phyloP scores from a whole-genome alignment of 2,329 filamentous ascomycete genomes.

The Aciculosporium take region DNA sequence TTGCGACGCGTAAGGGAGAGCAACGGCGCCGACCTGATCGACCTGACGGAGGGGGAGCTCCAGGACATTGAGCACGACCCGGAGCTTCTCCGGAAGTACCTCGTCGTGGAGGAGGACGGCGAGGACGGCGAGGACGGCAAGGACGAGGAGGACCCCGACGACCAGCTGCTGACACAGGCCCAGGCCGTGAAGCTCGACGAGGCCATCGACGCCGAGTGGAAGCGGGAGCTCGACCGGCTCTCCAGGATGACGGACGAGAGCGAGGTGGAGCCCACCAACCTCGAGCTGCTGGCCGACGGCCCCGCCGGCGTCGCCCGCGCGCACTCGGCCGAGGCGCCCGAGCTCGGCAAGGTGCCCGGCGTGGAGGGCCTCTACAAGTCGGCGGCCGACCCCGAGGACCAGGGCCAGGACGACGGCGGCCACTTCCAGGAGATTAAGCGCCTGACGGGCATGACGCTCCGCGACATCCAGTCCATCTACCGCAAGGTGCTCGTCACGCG shows the following conservation, averaged over 20 bases:
- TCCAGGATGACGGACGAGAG: slow-evolving; percentile 15
- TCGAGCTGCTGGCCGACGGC: slow-evolving; percentile 24
- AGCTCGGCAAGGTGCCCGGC: slow-evolving; percentile 38
- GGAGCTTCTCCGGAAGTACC: slow-evolving; percentile 24
- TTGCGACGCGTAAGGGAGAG: slow-evolving; percentile 28
- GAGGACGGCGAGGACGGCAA: slow-evolving; percentile 12
- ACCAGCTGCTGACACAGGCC: slow-evolving; percentile 18
- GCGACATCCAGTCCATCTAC: slow-evolving; percentile 39
- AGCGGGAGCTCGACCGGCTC: slow-evolving; percentile 24
- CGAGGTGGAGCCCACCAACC: slow-evolving; percentile 18
- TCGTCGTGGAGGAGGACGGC: slow-evolving; percentile 18
- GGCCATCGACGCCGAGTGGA: slow-evolving; percentile 21
- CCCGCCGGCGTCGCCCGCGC: slow-evolving; percentile 20
- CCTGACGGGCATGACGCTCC: slow-evolving; percentile 38
- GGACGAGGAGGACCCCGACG: slow-evolving; percentile 9
- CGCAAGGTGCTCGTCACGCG: slow-evolving; percentile 63
- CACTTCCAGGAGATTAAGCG: slow-evolving; percentile 37
- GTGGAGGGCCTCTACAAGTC: slow-evolving; percentile 37
- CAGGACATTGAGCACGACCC: slow-evolving; percentile 25
- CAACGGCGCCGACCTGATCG: slow-evolving; percentile 28
- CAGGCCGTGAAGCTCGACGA: slow-evolving; percentile 25
- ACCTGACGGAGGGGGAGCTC: slow-evolving; percentile 36
- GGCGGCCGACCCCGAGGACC: slow-evolving; percentile 33
- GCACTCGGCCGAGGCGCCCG: slow-evolving; percentile 32
- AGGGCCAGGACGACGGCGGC: slow-evolving; percentile 35